phyloP scores from a whole-genome alignment of 2,329 filamentous ascomycete genomes.

The Aspergillus puulaauensis region DNA sequence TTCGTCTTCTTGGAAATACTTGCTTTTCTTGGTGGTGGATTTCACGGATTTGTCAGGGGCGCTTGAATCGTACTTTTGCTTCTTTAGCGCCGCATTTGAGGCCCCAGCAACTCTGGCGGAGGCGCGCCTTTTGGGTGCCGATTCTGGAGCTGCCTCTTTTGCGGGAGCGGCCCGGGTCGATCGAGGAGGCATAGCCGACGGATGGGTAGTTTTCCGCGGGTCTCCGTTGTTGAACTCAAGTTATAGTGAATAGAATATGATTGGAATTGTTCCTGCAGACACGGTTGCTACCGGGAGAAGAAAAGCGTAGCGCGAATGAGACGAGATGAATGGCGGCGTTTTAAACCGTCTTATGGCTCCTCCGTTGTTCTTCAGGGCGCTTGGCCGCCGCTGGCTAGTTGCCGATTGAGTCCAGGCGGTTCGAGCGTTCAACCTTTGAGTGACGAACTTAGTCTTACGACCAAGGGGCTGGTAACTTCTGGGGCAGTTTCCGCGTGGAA shows the following conservation, averaged over 20 bases:
- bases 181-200: slow-evolving; percentile 36
- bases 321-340: slow-evolving; percentile 4
- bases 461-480: slow-evolving; percentile 29
- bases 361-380: slow-evolving; percentile 9
- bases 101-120: slow-evolving; percentile 31
- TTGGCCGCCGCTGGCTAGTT: slow-evolving; percentile 4
- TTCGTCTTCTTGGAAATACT: slow-evolving; percentile 49
- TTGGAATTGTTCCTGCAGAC: neutral
- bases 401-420: slow-evolving; percentile 21
- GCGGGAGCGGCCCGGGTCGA: slow-evolving; percentile 38
- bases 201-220: neutral
- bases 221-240: neutral
- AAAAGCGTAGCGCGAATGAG: neutral
- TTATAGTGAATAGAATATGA: neutral
- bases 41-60: slow-evolving; percentile 22
- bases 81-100: slow-evolving; percentile 29
- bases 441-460: slow-evolving; percentile 4
- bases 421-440: slow-evolving; percentile 1
- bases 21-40: slow-evolving; percentile 50
- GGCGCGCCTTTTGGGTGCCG: slow-evolving; percentile 35
- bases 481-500: slow-evolving; percentile 22
- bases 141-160: slow-evolving; percentile 26
- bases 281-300: slow-evolving; percentile 10
- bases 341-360: slow-evolving; percentile 6
- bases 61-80: slow-evolving; percentile 28